Evolutionary conservation across 805 yeast genomes (phyloP), one percentile per base, ranked within the genome.

Genomic region (Candida berthetii): DNA sequence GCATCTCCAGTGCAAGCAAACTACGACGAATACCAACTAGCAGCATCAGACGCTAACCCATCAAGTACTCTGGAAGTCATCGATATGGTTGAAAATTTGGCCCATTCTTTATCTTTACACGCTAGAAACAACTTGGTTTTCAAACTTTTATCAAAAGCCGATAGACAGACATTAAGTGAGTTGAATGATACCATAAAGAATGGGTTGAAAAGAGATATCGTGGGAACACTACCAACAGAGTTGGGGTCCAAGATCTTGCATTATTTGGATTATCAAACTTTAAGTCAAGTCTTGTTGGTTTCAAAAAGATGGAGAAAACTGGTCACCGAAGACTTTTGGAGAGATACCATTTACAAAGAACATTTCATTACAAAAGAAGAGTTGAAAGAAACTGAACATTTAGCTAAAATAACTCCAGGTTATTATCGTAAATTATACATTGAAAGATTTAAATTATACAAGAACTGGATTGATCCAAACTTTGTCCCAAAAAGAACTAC

Each of bases 401-500:
- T 62, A 36, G 37, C 3, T 18, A 14, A 16, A 63, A 60, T 35
- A 46, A 11, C 38, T 36, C 39, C 39, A n/a, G 36, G 39, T 13
- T 19, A 31, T 29, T 48, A 22, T 34, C 53, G 45, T 32, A 40
- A 40, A 9, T 40, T 48, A 13, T 48, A 50, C 42, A 37, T 43
- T 37, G 36, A 41, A 46, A 53, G 54, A 48, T 55, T 60, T 25
- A 41, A 42, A 24, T 50, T 58, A 14, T 65, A 68, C 59, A 48
- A 60, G 41, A 78, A 93, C 57, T 93, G 99, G 98, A 83, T 79
- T 75, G 72, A 82, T 51, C 84, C 90, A 1, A 62, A 62, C 17
- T 84, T 75, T 55, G 68, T 65, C 39, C 97, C 98, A 1, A 72
- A 70, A 44, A 71, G 82, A 43, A 76, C 80, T 3, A 76, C 85